Conservation (phyloP, 2,329 filamentous ascomycete species). For the Magnaporthales sp. region DNA sequence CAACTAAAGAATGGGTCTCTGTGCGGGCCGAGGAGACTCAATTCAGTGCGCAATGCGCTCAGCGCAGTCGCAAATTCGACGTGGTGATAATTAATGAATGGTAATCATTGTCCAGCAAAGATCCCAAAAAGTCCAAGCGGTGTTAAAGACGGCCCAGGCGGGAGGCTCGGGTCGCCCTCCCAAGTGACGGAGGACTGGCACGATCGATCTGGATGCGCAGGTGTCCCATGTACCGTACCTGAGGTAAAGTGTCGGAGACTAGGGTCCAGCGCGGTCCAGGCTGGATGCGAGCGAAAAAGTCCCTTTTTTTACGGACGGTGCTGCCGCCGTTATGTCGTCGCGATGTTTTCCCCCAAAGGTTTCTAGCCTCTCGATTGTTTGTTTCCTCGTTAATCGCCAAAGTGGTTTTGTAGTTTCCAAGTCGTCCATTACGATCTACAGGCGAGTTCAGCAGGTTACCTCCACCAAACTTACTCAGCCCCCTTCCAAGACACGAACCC, state of each 20-base stretch:
- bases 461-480: not conserved
- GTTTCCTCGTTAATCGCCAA: not conserved
- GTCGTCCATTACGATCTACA: not conserved
- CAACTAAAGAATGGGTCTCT: not conserved
- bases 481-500: not conserved
- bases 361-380: not conserved
- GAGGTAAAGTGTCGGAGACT: not conserved
- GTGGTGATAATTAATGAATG: not conserved
- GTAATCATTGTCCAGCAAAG: slow-evolving; percentile 2
- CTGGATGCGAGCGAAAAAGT: not conserved
- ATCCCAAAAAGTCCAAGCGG: not conserved
- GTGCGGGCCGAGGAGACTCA: not conserved
- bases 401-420: not conserved
- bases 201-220: not conserved
- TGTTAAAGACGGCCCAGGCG: not conserved
- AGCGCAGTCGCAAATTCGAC: slow-evolving; percentile 1
- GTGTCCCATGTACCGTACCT: not conserved
- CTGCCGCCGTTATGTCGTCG: not conserved
- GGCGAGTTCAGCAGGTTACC: not conserved
- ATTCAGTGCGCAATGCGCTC: not conserved
- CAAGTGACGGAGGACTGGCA: not conserved
- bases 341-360: not conserved
- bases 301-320: not conserved
- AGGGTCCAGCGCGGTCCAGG: not conserved
- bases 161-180: not conserved